Percentiles rank a stretch among this genome's conserved stretches.
Conservation (phyloP, 164 flowering plant genomes). For the Paratinospora sagittata region DNA sequence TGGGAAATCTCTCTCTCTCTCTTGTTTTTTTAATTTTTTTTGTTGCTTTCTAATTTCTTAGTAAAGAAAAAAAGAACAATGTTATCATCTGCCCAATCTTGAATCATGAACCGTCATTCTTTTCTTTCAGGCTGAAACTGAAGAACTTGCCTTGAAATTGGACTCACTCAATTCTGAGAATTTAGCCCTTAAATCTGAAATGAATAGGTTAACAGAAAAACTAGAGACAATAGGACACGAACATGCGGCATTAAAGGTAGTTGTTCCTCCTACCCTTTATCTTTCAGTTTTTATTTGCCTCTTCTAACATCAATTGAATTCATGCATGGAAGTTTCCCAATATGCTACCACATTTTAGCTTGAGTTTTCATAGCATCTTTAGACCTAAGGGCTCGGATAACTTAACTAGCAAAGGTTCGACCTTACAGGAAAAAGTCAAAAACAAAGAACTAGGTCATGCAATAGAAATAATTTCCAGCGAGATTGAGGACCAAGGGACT, state of each 20-base stretch:
- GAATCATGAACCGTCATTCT: background rate
- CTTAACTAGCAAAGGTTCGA: constrained; percentile 3
- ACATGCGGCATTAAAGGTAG: constrained; percentile 65
- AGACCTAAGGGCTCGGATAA: background rate
- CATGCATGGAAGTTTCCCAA: background rate
- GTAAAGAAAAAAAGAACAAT: background rate
- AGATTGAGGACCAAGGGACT: constrained; percentile 24
- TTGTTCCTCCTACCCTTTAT: background rate
- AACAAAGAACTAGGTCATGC: constrained; percentile 25
- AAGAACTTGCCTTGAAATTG: constrained; percentile 71
- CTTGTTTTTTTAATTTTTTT: too few species aligned
- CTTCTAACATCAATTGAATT: too few species aligned
- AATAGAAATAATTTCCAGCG: constrained; percentile 21
- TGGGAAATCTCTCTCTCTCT: background rate
- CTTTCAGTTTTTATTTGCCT: background rate
- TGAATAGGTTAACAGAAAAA: constrained; percentile 42
- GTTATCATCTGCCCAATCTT: background rate
- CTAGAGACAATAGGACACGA: constrained; percentile 61
- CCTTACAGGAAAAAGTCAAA: constrained; percentile 58
- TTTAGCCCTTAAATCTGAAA: constrained; percentile 55
- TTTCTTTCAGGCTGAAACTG: constrained; percentile 69
- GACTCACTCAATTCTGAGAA: constrained; percentile 69
- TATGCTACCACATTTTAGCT: background rate
- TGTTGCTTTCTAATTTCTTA: too few species aligned
- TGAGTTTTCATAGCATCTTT: background rate